These are phyloP conservation scores for Phialophora verrucosa DNA, from an alignment of 2,329 filamentous ascomycete species.

Conservation along the genomic window DNA sequence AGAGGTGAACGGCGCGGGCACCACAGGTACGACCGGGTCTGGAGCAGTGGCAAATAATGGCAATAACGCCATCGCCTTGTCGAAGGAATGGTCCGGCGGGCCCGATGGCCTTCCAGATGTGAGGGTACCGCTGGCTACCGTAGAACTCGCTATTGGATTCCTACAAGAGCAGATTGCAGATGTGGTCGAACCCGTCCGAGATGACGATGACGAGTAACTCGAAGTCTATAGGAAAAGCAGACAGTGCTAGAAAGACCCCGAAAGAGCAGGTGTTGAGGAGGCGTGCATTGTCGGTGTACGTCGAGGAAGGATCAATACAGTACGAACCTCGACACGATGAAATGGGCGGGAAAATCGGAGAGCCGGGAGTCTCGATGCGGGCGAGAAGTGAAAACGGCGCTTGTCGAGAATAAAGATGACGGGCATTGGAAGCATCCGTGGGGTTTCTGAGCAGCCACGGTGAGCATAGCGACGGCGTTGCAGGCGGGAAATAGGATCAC, in stretches of 20 bases:
- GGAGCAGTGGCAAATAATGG: slow-evolving; percentile 28
- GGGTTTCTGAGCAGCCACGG: background rate
- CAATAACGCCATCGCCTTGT: slow-evolving; percentile 42
- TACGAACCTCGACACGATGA: background rate
- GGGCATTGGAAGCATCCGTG: background rate
- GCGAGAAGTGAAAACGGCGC: background rate
- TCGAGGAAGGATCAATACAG: background rate
- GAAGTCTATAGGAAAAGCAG: background rate
- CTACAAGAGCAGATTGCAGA: slow-evolving; percentile 59
- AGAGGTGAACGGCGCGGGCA: slow-evolving; percentile 17
- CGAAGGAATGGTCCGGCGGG: slow-evolving; percentile 45
- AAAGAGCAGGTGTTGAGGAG: background rate
- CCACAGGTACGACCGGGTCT: background rate
- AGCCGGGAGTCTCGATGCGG: background rate
- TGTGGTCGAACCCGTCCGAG: slow-evolving; percentile 55
- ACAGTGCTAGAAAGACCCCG: background rate
- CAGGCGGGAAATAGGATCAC: background rate
- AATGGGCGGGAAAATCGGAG: background rate
- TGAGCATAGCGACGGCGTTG: slow-evolving; percentile 9
- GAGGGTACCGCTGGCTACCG: slow-evolving; percentile 55
- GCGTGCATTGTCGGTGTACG: background rate
- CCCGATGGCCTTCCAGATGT: slow-evolving; percentile 50
- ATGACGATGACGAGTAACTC: slow-evolving; percentile 43
- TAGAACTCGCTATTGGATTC: slow-evolving; percentile 57
- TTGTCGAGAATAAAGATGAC: background rate